phyloP scores from a whole-genome alignment of 1,284 basidiomycete genomes.

The Boletus chippewaensis region DNA sequence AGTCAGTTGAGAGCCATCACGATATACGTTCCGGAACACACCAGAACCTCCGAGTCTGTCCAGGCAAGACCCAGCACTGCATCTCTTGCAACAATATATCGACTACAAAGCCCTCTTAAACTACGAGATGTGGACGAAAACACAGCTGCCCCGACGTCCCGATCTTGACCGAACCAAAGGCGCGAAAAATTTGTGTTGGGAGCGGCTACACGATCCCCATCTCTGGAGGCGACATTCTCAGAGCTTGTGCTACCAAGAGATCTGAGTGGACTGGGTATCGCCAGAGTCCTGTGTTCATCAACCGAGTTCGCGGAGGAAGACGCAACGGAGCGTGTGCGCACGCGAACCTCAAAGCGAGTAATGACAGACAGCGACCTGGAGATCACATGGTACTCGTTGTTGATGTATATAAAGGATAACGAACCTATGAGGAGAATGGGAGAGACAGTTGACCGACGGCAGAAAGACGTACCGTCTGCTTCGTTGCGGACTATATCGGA shows the following conservation, averaged over 20 bases:
- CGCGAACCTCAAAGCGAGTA: conserved; percentile 17
- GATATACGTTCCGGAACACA: conserved; percentile 5
- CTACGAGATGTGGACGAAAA: conserved; percentile 17
- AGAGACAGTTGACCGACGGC: conserved; percentile 3
- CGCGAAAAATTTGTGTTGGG: conserved; percentile 20
- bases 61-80: conserved; percentile 22
- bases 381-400: conserved; percentile 24
- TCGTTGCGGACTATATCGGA: conserved; percentile 40
- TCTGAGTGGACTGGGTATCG: conserved; percentile 55
- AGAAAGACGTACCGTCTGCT: conserved; percentile 37
- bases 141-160: conserved; percentile 14
- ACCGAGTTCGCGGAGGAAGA: conserved; percentile 18
- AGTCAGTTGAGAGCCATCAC: not conserved
- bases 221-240: conserved; percentile 32
- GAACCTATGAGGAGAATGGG: conserved; percentile 28
- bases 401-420: conserved; percentile 24
- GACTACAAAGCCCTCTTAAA: conserved; percentile 18
- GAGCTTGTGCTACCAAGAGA: conserved; percentile 30
- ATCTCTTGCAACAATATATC: conserved; percentile 23
- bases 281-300: conserved; percentile 25
- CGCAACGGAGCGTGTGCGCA: conserved; percentile 15
- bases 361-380: conserved; percentile 31
- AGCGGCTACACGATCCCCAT: not conserved
- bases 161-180: conserved; percentile 24
- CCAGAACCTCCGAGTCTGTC: conserved; percentile 27